Evolutionary conservation across 768 basidiomycete species (phyloP).

Genomic region (Lentinula aciculospora): DNA sequence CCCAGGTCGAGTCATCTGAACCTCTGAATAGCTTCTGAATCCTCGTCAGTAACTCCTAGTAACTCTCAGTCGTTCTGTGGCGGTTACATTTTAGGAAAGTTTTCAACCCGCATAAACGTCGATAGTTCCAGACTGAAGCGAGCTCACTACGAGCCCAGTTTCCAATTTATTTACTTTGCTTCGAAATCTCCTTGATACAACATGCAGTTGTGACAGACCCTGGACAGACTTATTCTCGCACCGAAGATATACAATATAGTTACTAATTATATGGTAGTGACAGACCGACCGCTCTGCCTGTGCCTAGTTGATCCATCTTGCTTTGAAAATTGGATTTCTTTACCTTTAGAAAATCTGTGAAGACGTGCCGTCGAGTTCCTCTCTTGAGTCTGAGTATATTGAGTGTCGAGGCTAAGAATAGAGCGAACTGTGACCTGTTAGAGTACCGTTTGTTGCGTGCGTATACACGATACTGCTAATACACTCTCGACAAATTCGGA

Average conservation of each 20-base stretch:
- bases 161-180: neutral
- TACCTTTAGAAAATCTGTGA: neutral
- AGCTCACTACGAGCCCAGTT: neutral
- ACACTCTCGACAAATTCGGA: neutral
- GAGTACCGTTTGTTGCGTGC: neutral
- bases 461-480: neutral
- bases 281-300: no score
- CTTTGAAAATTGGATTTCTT: neutral
- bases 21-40: neutral
- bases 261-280: no score
- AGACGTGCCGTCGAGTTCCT: neutral
- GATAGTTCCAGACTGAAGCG: neutral
- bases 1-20: no score
- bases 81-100: neutral
- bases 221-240: no score
- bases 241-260: no score
- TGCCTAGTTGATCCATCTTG: neutral
- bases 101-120: neutral
- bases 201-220: no score
- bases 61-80: neutral
- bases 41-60: no score
- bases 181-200: neutral
- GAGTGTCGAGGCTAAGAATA: neutral
- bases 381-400: neutral
- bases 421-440: neutral